A percentile compares a stretch with the other conserved stretches of the same genome.
These are phyloP conservation scores for Vitis cinerea DNA, from an alignment of 164 flowering plant species.

Conservation along the genomic window DNA sequence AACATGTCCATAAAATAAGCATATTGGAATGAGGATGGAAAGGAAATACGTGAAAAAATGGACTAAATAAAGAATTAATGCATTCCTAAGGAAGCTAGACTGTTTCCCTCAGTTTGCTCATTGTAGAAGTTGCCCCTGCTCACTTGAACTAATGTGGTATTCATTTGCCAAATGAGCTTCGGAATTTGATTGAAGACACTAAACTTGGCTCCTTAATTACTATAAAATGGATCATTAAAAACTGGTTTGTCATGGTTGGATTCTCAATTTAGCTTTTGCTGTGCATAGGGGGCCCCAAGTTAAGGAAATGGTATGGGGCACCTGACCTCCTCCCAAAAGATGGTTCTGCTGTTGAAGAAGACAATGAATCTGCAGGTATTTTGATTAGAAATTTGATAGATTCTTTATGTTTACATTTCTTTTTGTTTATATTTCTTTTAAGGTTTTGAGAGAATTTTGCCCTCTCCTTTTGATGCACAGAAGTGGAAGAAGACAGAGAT, in stretches of 20 bases:
- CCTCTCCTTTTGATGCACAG: slow-evolving; percentile 27
- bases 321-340: slow-evolving; percentile 74
- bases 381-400: neutral
- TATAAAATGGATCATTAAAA: no score
- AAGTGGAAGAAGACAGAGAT: slow-evolving; percentile 66
- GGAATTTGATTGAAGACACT: neutral
- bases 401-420: slow-evolving; percentile 1
- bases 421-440: neutral
- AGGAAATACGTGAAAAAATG: no score
- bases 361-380: slow-evolving; percentile 55
- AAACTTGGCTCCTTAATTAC: neutral
- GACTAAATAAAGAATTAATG: no score
- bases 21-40: no score
- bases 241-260: neutral
- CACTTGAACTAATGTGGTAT: no score
- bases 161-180: no score
- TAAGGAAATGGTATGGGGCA: slow-evolving; percentile 98
- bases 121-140: no score
- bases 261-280: neutral
- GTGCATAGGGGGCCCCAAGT: slow-evolving; percentile 82
- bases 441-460: slow-evolving; percentile 1
- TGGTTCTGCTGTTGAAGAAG: slow-evolving; percentile 45
- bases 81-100: no score
- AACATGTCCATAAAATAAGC: no score
- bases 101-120: no score